Percentiles rank a stretch among this genome's conserved stretches.
Evolutionary conservation across 2,329 filamentous ascomycete genomes (phyloP).

Genomic region (Botrytis paeoniae): DNA sequence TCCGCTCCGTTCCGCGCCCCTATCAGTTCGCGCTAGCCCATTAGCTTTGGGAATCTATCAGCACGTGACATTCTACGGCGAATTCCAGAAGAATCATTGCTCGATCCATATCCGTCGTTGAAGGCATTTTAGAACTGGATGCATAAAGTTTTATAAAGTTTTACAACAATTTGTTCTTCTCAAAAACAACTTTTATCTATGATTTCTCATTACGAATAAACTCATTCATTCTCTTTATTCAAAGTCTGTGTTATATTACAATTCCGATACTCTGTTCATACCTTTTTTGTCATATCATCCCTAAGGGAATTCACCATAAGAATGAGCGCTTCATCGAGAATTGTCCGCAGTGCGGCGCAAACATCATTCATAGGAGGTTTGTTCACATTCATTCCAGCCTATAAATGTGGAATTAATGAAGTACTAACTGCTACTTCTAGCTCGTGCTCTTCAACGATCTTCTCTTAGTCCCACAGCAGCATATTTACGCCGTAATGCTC

Average conservation of each 20-base stretch:
- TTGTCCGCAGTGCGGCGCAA: conserved; percentile 39
- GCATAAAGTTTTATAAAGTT: conserved; percentile 6
- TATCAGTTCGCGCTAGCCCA: not conserved
- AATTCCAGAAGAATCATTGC: conserved; percentile 7
- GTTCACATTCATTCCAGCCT: conserved; percentile 25
- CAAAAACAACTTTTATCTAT: not conserved
- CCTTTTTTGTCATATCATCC: conserved; percentile 1
- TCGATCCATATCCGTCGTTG: conserved; percentile 3
- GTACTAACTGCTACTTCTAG: conserved; percentile 23
- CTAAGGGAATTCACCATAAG: conserved; percentile 7
- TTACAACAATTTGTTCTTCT: not conserved
- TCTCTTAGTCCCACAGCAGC: conserved; percentile 31
- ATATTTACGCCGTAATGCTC: conserved; percentile 38
- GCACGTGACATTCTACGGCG: conserved; percentile 9
- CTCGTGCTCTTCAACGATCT: conserved; percentile 35
- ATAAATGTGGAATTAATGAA: no score
- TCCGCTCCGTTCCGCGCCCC: not conserved
- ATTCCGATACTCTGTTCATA: conserved; percentile 7
- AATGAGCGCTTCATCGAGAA: conserved; percentile 40
- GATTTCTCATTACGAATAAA: not conserved
- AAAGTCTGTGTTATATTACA: not conserved
- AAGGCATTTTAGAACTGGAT: conserved; percentile 2
- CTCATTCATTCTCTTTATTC: not conserved
- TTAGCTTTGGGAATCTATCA: not conserved
- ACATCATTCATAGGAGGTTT: conserved; percentile 35